phyloP scores from a whole-genome alignment of 2,329 filamentous ascomycete genomes.

The Verticillium klebahnii region DNA sequence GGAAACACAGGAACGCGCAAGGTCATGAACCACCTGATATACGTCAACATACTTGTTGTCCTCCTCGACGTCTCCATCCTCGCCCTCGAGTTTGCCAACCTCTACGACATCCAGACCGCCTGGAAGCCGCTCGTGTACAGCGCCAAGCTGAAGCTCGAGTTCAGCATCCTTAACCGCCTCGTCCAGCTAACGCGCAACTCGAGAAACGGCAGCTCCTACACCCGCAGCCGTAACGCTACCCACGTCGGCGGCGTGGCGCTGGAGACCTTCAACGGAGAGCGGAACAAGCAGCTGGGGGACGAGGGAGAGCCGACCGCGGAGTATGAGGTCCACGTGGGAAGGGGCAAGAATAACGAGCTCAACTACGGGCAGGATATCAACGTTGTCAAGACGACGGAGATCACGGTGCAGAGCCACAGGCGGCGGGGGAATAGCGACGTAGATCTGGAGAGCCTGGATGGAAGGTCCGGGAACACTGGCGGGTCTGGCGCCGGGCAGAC shows the following conservation, averaged over 20 bases:
- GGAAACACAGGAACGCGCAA: slow-evolving; percentile 13
- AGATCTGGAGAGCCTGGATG: neutral
- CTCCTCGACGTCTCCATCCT: slow-evolving; percentile 35
- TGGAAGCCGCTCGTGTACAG: slow-evolving; percentile 28
- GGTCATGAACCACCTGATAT: slow-evolving; percentile 37
- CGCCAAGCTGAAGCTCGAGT: slow-evolving; percentile 30
- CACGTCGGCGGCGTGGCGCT: neutral
- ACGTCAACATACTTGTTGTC: slow-evolving; percentile 41
- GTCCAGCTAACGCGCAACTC: slow-evolving; percentile 20
- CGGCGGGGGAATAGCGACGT: neutral
- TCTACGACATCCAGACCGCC: slow-evolving; percentile 26
- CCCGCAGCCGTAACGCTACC: neutral
- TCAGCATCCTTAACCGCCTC: slow-evolving; percentile 27
- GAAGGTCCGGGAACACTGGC: neutral
- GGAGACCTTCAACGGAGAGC: neutral
- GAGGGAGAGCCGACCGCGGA: neutral
- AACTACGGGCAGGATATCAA: neutral
- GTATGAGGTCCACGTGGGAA: neutral
- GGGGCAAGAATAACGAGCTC: neutral
- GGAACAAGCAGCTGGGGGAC: neutral
- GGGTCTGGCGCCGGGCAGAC: neutral
- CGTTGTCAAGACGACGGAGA: slow-evolving; percentile 1
- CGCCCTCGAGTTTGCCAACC: slow-evolving; percentile 24
- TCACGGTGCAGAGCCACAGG: neutral
- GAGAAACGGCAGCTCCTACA: neutral